Evolutionary conservation across 345 rosid genomes (phyloP), one percentile per base, ranked within the genome.

Genomic region (Sisymbrium irio): DNA sequence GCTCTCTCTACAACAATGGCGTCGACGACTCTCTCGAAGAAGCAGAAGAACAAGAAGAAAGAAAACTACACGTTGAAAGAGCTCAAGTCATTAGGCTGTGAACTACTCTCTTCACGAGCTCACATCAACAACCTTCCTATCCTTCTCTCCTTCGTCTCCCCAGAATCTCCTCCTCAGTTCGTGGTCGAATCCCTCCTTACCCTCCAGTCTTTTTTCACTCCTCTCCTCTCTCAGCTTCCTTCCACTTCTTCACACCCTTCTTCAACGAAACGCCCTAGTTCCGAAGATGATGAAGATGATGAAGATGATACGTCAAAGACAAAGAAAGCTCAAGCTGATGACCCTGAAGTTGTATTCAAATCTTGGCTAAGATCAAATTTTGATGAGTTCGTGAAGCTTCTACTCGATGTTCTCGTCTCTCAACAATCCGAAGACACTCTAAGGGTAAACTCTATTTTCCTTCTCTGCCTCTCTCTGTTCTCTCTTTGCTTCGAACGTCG

Each of bases 301-400:
- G 82, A 47, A 9, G 81, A 60, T 40, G 25, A 1, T 22, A 32
- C 74, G 8, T n/a, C 78, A 6, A 62, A 74, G 49, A 73, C 64
- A 4, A 46, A 57, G 15, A 45, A 56, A 20, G 12, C 55, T 45
- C 76, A 60, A 46, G 83, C 83, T 28, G 72, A 79, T 13, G 91
- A 87, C 36, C 89, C 89, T 12, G 88, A 87, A 66, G 58, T 72
- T 36, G 79, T 89, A 37, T 92, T 89, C 71, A 75, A 64, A 68
- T 82, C 87, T 11, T 95, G 99, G 97, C 90, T 92, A 35, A 86
- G 97, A 72, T 85, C 92, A 33, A 89, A 88, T 73, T 88, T 88
- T 49, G 92, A 95, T 25, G 89, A 87, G 79, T 79, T 95, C 70
- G 80, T 92, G 1, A 78, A 58, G 51, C 83, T 77, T 70, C 74